Evolutionary conservation across 1,139 yeast genomes (phyloP).

Genomic region (Kodamaea arcana): DNA sequence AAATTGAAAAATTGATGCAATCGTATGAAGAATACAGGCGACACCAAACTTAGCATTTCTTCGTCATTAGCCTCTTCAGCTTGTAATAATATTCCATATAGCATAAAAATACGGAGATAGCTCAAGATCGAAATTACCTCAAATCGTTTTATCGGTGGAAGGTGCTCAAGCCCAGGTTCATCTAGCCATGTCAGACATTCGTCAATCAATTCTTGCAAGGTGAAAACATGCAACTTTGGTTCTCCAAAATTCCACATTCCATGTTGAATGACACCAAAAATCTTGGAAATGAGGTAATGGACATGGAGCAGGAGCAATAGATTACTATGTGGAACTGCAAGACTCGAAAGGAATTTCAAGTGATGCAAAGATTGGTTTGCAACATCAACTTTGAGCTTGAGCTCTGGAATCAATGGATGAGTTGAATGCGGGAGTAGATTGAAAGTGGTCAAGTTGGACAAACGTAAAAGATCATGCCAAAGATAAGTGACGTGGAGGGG

Average conservation of each 20-base stretch:
- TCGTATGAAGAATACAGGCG: conserved; percentile 22
- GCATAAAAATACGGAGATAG: conserved; percentile 28
- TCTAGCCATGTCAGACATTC: conserved; percentile 25
- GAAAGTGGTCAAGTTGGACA: conserved; percentile 30
- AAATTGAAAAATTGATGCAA: conserved; percentile 16
- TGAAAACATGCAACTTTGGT: conserved; percentile 20
- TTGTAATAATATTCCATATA: conserved; percentile 32
- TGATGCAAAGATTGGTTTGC: conserved; percentile 25
- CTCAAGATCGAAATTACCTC: conserved; percentile 28
- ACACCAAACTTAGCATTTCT: conserved; percentile 15
- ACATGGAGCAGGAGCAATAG: conserved; percentile 11
- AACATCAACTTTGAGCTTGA: conserved; percentile 23
- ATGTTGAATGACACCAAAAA: conserved; percentile 21
- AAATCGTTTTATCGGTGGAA: conserved; percentile 13
- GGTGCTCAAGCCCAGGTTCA: conserved; percentile 4
- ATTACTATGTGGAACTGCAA: conserved; percentile 4
- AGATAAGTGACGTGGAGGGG: conserved; percentile 30
- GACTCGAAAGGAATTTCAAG: conserved; percentile 19
- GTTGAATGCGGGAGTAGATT: conserved; percentile 13
- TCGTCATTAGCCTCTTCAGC: conserved; percentile 29
- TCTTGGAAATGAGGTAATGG: conserved; percentile 27
- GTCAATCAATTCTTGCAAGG: conserved; percentile 21
- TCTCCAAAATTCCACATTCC: conserved; percentile 23
- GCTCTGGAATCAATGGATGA: conserved; percentile 14
- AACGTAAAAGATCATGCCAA: conserved; percentile 35